Evolutionary conservation across 164 flowering plant species (phyloP).

Genomic region (Macadamia tetraphylla): DNA sequence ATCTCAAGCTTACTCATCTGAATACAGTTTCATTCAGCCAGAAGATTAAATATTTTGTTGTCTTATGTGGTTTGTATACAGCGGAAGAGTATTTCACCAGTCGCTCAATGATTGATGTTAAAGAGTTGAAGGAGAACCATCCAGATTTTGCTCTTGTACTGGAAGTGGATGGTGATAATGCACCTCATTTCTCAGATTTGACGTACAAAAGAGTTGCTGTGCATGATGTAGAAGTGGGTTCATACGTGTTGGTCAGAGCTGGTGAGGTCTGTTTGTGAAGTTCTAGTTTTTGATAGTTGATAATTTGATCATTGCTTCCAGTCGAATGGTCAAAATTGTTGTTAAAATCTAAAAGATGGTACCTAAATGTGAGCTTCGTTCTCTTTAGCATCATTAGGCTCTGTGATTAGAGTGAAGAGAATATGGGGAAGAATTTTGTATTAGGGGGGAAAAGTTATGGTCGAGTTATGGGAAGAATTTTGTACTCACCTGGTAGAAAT

Average conservation of each 20-base stretch:
- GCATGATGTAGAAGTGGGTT: slow-evolving; percentile 71
- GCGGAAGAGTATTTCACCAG: slow-evolving; percentile 98
- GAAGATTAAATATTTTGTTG: neutral
- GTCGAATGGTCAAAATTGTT: neutral
- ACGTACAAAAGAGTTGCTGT: slow-evolving; percentile 69
- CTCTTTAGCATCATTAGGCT: no score
- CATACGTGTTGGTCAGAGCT: slow-evolving; percentile 85
- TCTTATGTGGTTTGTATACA: slow-evolving; percentile 25
- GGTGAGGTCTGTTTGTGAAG: slow-evolving; percentile 79
- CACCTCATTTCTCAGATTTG: slow-evolving; percentile 56
- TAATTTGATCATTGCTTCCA: neutral
- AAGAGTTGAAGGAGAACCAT: slow-evolving; percentile 85
- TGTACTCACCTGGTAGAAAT: no score
- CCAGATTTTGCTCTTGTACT: slow-evolving; percentile 88
- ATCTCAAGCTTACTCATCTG: slow-evolving; percentile 6
- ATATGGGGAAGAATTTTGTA: no score
- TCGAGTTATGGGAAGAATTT: no score
- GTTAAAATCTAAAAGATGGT: no score
- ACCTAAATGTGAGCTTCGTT: no score
- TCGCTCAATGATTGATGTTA: slow-evolving; percentile 86
- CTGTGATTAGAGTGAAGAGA: no score
- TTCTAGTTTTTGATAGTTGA: neutral
- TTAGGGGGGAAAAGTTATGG: no score
- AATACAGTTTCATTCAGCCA: neutral
- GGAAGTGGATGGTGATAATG: slow-evolving; percentile 38